A percentile compares a stretch with the other conserved stretches of the same genome.
phyloP scores from a whole-genome alignment of 2,329 filamentous ascomycete genomes.

The Xylaria sp. region DNA sequence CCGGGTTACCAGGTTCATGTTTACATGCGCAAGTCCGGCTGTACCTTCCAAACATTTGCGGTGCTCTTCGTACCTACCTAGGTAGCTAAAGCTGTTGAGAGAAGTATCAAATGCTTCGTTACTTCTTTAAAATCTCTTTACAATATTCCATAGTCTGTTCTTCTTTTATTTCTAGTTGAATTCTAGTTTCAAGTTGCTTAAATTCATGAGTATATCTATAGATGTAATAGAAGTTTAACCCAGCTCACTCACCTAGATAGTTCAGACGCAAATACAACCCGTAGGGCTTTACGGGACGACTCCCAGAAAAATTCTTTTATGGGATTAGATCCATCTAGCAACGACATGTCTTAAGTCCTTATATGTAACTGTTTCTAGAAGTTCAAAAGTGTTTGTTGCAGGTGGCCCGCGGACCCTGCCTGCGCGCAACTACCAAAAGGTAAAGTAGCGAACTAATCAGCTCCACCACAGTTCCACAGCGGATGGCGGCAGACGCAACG shows the following conservation, averaged over 20 bases:
- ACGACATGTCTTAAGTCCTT: not conserved
- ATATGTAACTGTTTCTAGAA: not conserved
- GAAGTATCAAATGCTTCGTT: not conserved
- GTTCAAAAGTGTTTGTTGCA: conserved; percentile 6
- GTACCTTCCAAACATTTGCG: not conserved
- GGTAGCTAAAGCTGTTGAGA: too few species aligned
- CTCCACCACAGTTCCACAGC: conserved; percentile 21
- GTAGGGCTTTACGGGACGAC: not conserved
- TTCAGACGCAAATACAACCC: too few species aligned
- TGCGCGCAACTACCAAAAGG: not conserved
- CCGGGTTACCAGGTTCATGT: too few species aligned
- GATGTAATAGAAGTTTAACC: too few species aligned
- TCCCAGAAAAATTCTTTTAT: not conserved
- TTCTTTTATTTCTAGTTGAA: too few species aligned
- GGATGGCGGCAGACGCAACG: conserved; percentile 36
- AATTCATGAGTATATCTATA: too few species aligned
- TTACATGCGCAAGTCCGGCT: too few species aligned
- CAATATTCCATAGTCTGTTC: too few species aligned
- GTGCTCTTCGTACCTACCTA: too few species aligned
- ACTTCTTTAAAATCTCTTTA: not conserved
- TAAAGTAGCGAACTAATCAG: not conserved
- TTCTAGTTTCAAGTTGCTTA: too few species aligned
- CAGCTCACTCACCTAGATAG: too few species aligned
- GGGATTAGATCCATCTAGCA: not conserved
- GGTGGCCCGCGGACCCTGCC: conserved; percentile 20